Evolutionary conservation across 371 early-diverging fungal genomes (phyloP), one percentile per base, ranked within the genome.

Genomic region (Rhizopus stolonifer): DNA sequence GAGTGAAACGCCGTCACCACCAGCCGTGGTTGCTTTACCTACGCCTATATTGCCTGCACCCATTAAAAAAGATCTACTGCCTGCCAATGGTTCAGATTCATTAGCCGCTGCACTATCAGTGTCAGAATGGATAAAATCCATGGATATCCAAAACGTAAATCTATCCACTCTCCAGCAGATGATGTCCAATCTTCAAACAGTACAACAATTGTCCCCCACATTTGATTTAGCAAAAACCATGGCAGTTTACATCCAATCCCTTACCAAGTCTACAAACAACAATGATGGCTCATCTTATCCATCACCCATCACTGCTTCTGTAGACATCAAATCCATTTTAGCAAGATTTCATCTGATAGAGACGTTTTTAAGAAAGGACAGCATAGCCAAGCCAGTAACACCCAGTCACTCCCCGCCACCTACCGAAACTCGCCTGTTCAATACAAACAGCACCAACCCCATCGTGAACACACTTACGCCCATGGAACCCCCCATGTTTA

Each of bases 401-500:
- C 46, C 8, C 22, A 34, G 17, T 17, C 58, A 45, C 33, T 51
- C 7, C 52, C 45, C 6, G 8, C 21, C 18, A n/a, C 17, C 9
- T 46, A 36, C 54, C 14, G 25, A 36, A 9, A 36, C 54, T 5
- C 50, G 49, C 24, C 7, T 58, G 15, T 21, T 50, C 5, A 47
- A 31, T 14, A 24, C 39, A 2, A 49, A 19, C 5, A 45, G 45
- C 24, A 53, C 58, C 7, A 58, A 63, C 14, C 64, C 64, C 10
- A 51, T 60, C 24, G 58, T 65, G 13, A 56, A 56, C 19, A 48
- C 65, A 14, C 19, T 65, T 7, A 53, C 53, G 7, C 46, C 65
- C 0, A 56, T 43, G 43, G 49, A 52, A 3, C 65, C 91, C 14
- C 74, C 74, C 39, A 86, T 89, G 51, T 86, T 84, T 50, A 74